A percentile compares a stretch with the other conserved stretches of the same genome.
These are phyloP conservation scores for Penicillium expansum DNA, from an alignment of 2,329 filamentous ascomycete genomes.

Conservation along the genomic window DNA sequence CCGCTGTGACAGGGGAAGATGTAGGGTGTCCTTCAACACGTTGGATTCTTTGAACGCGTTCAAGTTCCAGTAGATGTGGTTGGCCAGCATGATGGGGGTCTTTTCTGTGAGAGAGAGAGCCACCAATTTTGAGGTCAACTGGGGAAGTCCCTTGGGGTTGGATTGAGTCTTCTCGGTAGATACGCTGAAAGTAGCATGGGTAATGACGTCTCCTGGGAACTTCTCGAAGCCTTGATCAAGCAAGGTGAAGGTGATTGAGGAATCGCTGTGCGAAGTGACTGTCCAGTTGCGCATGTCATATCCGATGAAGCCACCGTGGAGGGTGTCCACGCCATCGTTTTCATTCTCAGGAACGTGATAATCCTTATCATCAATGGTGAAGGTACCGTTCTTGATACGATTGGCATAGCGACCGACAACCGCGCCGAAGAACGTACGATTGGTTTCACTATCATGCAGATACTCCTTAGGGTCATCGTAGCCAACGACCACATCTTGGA, in stretches of 20 bases:
- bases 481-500: constrained; percentile 51
- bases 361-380: constrained; percentile 47
- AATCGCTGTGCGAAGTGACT: constrained; percentile 41
- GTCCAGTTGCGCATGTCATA: constrained; percentile 53
- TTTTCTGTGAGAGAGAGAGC: constrained; percentile 46
- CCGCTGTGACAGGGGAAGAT: constrained; percentile 47
- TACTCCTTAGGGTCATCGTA: constrained; percentile 50
- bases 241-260: constrained; percentile 48
- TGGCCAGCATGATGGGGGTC: constrained; percentile 52
- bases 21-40: constrained; percentile 45
- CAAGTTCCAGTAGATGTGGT: constrained; percentile 54
- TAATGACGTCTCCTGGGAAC: constrained; percentile 50
- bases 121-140: constrained; percentile 45
- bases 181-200: constrained; percentile 47
- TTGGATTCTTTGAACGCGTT: constrained; percentile 47
- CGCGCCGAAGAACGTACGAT: constrained; percentile 49
- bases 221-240: constrained; percentile 44
- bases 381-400: constrained; percentile 57
- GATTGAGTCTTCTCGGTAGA: constrained; percentile 34
- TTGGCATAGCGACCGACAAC: constrained; percentile 55
- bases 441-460: constrained; percentile 45
- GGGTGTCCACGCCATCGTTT: constrained; percentile 49
- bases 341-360: constrained; percentile 54
- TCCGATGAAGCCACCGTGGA: constrained; percentile 51
- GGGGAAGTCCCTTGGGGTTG: constrained; percentile 43